Conservation (phyloP, 176 grass and related monocot species). For the Avena insularis region DNA sequence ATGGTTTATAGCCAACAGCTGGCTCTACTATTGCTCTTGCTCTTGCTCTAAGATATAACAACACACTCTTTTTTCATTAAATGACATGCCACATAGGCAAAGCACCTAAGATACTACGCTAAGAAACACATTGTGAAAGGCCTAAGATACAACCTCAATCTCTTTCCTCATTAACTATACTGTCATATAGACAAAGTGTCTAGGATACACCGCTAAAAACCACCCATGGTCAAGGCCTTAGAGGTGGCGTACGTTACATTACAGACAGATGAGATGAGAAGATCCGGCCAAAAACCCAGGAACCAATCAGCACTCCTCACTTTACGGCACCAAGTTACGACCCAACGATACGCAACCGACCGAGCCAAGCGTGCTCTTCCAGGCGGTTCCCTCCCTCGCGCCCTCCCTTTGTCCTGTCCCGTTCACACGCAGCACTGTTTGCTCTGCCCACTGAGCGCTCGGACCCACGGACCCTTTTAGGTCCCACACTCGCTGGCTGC, state of each 20-base stretch:
- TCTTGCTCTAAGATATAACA: no score
- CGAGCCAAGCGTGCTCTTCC: background rate
- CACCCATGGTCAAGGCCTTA: no score
- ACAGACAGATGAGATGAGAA: background rate
- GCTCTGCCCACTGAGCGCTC: background rate
- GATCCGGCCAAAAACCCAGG: background rate
- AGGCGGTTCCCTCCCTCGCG: background rate
- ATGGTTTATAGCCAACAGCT: no score
- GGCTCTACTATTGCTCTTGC: no score
- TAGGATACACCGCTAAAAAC: no score
- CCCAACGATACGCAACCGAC: constrained; percentile 1
- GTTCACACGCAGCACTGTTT: constrained; percentile 10
- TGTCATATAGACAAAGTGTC: no score
- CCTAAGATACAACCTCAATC: no score
- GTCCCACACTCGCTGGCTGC: background rate
- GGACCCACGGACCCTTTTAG: background rate
- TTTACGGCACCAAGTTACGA: background rate
- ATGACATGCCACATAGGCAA: no score
- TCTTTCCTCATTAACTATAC: no score
- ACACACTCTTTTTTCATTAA: no score
- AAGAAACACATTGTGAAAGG: no score
- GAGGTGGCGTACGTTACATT: background rate
- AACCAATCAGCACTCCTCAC: background rate
- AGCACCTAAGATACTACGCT: no score
- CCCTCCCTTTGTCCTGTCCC: background rate